phyloP scores from a whole-genome alignment of 75 land plant species.

The Selaginella moellendorffii region DNA sequence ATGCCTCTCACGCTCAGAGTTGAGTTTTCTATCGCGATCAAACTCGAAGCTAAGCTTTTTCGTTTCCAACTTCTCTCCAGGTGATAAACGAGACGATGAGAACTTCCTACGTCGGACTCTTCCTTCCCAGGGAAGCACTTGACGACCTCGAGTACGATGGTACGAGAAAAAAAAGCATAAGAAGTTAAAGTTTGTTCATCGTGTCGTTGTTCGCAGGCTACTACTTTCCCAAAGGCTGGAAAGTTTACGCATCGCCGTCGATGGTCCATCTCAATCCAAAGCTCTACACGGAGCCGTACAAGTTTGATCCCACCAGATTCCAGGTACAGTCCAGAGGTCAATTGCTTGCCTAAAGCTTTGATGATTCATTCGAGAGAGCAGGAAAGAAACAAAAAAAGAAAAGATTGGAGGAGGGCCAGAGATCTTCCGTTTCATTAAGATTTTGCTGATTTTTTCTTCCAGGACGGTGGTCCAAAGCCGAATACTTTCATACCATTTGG shows the following conservation, averaged over 20 bases:
- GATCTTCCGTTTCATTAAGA: no score
- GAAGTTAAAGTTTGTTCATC: neutral
- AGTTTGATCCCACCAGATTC: neutral
- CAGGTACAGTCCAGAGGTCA: neutral
- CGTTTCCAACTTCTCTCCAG: neutral
- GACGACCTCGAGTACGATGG: slow-evolving; percentile 1
- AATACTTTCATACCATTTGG: slow-evolving; percentile 5
- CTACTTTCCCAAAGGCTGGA: slow-evolving; percentile 9
- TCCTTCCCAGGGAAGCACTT: slow-evolving; percentile 1
- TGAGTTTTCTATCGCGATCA: neutral
- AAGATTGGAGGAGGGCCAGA: neutral
- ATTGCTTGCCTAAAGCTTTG: no score
- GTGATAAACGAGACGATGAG: slow-evolving; percentile 1
- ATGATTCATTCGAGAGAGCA: no score
- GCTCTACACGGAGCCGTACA: neutral
- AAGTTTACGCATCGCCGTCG: slow-evolving; percentile 1
- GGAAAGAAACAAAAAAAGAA: neutral
- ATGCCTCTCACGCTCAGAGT: slow-evolving; percentile 1
- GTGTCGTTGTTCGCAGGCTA: neutral
- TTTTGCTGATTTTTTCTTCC: neutral
- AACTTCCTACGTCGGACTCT: neutral
- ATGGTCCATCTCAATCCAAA: neutral
- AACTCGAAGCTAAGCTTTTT: neutral
- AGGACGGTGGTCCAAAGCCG: neutral
- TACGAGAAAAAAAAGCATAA: neutral